Conservation (phyloP, 257 asterid genomes). For the Anisodus tanguticus region DNA sequence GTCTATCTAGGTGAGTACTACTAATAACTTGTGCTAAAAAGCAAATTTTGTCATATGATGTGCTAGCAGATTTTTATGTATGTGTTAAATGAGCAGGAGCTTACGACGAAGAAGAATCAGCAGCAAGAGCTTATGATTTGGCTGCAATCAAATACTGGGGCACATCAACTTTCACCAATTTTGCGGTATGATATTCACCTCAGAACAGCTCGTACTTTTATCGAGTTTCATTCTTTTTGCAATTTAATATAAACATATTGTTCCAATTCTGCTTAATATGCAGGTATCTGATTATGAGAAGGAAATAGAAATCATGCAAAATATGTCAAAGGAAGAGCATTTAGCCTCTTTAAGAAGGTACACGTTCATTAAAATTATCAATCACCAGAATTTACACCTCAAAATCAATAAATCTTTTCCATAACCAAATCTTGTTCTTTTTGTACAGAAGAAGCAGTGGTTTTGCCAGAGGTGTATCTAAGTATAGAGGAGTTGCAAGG, state of each 20-base stretch:
- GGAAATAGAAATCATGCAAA: conserved; percentile 56
- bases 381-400: not conserved
- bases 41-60: not conserved
- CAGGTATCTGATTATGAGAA: conserved; percentile 48
- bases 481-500: conserved; percentile 81
- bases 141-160: conserved; percentile 69
- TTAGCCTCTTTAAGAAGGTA: conserved; percentile 65
- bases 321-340: conserved; percentile 59
- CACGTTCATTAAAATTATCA: not conserved
- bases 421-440: not conserved
- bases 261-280: not conserved
- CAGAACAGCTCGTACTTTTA: not conserved
- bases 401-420: not conserved
- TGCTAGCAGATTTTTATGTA: not conserved
- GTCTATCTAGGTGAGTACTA: conserved; percentile 75
- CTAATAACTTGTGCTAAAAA: not conserved
- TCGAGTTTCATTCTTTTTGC: not conserved
- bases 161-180: conserved; percentile 53
- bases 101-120: conserved; percentile 62
- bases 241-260: not conserved
- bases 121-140: conserved; percentile 61
- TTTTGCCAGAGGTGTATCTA: conserved; percentile 70
- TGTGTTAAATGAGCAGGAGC: conserved; percentile 42
- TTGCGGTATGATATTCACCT: conserved; percentile 34
- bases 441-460: conserved; percentile 73